These are phyloP conservation scores for Arabidopsis thaliana DNA, from an alignment of 345 rosid species.

Conservation along the genomic window DNA sequence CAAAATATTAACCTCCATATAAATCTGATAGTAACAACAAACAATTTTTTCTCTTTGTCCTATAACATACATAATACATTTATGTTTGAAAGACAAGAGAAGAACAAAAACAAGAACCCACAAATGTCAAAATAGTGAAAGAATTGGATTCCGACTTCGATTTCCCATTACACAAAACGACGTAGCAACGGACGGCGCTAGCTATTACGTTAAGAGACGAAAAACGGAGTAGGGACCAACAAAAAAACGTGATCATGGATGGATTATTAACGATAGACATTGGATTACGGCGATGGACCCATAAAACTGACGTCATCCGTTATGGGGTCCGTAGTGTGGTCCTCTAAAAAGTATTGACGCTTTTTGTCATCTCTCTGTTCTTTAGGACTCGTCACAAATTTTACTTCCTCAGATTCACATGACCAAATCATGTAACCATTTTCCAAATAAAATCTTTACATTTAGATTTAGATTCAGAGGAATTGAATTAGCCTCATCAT, in stretches of 20 bases:
- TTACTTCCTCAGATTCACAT: conserved; percentile 33
- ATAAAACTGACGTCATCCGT: conserved; percentile 25
- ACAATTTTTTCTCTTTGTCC: too few relatives aligned
- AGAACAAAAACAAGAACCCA: neutral
- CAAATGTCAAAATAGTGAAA: neutral
- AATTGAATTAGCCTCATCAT: neutral
- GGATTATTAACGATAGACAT: conserved; percentile 1
- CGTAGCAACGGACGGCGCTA: conserved; percentile 42
- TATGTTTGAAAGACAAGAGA: conserved; percentile 23
- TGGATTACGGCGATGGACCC: conserved; percentile 30
- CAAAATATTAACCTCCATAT: neutral
- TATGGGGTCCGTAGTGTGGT: conserved; percentile 30
- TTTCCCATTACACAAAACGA: conserved; percentile 37
- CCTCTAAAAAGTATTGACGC: conserved; percentile 40
- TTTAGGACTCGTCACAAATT: conserved; percentile 3
- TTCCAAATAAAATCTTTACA: neutral
- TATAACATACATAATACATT: neutral
- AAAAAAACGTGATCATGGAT: conserved; percentile 23
- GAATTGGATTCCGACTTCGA: conserved; percentile 18
- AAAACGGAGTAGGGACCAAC: conserved; percentile 40
- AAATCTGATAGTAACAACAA: too few relatives aligned
- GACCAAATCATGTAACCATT: neutral
- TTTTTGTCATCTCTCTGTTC: conserved; percentile 49
- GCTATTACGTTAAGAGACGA: conserved; percentile 28
- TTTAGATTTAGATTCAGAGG: neutral